Conservation (phyloP, 2,329 filamentous ascomycete genomes). For the Davidsoniella neocaledoniae region DNA sequence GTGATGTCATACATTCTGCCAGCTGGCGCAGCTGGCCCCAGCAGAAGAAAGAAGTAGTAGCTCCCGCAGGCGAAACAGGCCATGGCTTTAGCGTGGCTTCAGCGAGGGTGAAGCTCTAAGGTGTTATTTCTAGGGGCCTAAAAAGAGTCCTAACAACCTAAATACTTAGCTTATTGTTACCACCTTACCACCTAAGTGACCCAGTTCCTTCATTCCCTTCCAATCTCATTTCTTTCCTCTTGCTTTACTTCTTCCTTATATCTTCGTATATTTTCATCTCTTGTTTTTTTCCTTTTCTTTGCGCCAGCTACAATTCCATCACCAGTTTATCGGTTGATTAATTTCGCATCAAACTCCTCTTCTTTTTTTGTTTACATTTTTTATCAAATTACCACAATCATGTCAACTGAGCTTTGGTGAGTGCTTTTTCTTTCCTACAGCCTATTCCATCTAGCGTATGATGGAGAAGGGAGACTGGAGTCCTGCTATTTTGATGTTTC, state of each 20-base stretch:
- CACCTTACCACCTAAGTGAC: not conserved
- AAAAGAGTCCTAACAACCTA: too few relatives aligned
- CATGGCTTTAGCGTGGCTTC: not conserved
- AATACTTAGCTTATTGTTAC: not conserved
- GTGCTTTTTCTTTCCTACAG: conserved; percentile 26
- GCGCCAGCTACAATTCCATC: not conserved
- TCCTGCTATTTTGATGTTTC: not conserved
- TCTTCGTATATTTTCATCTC: not conserved
- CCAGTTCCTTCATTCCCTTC: not conserved
- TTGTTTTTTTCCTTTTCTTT: not conserved
- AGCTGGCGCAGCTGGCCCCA: not conserved
- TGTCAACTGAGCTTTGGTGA: conserved; percentile 72
- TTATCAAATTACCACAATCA: conserved; percentile 31
- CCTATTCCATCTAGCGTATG: conserved; percentile 9
- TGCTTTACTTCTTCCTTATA: not conserved
- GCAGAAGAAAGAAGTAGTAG: not conserved
- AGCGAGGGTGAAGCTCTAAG: not conserved
- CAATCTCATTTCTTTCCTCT: not conserved
- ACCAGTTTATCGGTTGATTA: conserved; percentile 1
- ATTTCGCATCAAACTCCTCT: not conserved
- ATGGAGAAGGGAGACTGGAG: conserved; percentile 14
- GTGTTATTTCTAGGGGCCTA: too few relatives aligned
- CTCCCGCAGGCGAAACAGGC: not conserved
- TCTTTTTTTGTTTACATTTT: not conserved
- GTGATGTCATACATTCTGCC: not conserved